A percentile compares a stretch with the other conserved stretches of the same genome.
These are phyloP conservation scores for Aspergillus sparsus DNA, from an alignment of 495 filamentous ascomycete genomes.

Conservation along the genomic window DNA sequence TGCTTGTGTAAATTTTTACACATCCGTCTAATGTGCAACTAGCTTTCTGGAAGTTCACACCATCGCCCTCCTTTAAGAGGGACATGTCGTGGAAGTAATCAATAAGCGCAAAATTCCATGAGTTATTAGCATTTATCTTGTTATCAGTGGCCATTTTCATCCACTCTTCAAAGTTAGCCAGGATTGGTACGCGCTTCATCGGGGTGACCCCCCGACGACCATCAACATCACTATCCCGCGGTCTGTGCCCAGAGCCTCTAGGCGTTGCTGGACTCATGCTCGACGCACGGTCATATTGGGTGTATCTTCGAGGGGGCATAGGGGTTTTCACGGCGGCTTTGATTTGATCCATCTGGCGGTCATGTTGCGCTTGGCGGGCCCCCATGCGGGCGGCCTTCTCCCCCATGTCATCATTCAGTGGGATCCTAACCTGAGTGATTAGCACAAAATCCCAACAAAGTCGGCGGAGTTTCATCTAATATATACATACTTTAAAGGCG, in stretches of 20 bases:
- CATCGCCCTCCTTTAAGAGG: conserved; percentile 89
- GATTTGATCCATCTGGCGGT: conserved; percentile 88
- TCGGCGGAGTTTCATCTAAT: neutral
- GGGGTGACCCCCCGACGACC: conserved; percentile 79
- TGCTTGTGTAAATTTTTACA: conserved; percentile 98
- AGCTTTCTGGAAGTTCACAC: conserved; percentile 97
- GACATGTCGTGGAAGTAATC: conserved; percentile 99
- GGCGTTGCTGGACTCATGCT: conserved; percentile 68
- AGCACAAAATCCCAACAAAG: conserved; percentile 6
- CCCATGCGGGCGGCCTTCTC: conserved; percentile 90
- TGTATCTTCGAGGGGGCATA: conserved; percentile 63
- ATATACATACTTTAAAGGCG: conserved; percentile 65
- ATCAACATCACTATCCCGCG: conserved; percentile 62
- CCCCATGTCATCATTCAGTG: conserved; percentile 90
- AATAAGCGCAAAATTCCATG: conserved; percentile 98
- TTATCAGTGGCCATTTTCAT: conserved; percentile 99
- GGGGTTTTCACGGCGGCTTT: conserved; percentile 85
- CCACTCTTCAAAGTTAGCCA: conserved; percentile 99
- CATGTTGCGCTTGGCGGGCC: conserved; percentile 82
- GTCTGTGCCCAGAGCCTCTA: conserved; percentile 51
- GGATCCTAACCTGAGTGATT: conserved; percentile 56
- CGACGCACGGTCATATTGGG: conserved; percentile 61
- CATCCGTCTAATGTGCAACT: conserved; percentile 98
- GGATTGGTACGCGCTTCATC: conserved; percentile 91
- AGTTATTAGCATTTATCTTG: conserved; percentile 99